phyloP scores from a whole-genome alignment of 2,329 filamentous ascomycete genomes.

The Didymella lethalis region DNA sequence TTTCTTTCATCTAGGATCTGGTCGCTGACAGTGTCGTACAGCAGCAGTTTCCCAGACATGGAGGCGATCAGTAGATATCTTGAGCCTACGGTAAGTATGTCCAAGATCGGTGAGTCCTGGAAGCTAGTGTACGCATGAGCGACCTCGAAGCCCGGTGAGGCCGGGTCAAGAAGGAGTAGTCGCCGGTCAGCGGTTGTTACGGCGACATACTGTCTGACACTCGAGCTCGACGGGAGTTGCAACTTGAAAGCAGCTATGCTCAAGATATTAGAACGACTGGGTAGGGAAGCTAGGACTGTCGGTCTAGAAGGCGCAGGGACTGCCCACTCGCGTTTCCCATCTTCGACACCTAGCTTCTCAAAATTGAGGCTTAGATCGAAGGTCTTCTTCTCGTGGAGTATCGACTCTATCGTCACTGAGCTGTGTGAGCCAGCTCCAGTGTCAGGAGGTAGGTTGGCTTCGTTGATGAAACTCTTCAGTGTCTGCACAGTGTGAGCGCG shows the following conservation, averaged over 20 bases:
- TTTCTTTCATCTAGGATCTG: slow-evolving; percentile 58
- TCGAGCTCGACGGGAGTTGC: slow-evolving; percentile 25
- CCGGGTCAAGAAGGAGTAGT: slow-evolving; percentile 57
- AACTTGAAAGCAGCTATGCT: slow-evolving; percentile 56
- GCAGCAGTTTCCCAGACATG: slow-evolving; percentile 66
- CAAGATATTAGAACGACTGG: slow-evolving; percentile 62
- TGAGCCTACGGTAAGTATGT: slow-evolving; percentile 54
- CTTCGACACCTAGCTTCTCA: slow-evolving; percentile 62
- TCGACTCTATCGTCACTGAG: slow-evolving; percentile 64
- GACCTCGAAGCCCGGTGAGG: slow-evolving; percentile 42
- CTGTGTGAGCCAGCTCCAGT: slow-evolving; percentile 54
- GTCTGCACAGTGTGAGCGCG: slow-evolving; percentile 54
- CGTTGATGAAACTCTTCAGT: slow-evolving; percentile 64
- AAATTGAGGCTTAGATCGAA: slow-evolving; percentile 65
- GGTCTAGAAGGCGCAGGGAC: slow-evolving; percentile 57
- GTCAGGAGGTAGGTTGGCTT: slow-evolving; percentile 63
- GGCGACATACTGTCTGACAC: slow-evolving; percentile 38
- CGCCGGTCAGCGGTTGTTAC: slow-evolving; percentile 52
- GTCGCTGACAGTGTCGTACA: slow-evolving; percentile 55
- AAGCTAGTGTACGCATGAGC: slow-evolving; percentile 50
- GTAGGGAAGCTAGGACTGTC: slow-evolving; percentile 53
- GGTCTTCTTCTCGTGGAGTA: slow-evolving; percentile 67
- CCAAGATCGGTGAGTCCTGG: slow-evolving; percentile 64
- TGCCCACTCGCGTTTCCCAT: slow-evolving; percentile 56
- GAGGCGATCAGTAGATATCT: slow-evolving; percentile 61